Base-by-base conservation (phyloP, 176 grass and related monocot species). In the Alopecurus myosuroides region DNA sequence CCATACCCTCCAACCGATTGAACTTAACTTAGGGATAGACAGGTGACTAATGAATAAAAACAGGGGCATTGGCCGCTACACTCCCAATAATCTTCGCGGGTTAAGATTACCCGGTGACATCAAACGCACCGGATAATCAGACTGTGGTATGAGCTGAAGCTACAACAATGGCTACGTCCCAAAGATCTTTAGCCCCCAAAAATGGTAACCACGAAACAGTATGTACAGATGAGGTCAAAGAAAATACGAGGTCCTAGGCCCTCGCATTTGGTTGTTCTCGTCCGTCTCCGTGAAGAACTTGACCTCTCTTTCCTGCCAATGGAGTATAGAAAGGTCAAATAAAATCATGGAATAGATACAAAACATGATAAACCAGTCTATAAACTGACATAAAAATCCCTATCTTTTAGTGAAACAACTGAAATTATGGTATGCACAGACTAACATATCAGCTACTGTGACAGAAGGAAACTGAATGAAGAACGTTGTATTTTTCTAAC, bases 231-330 rank as follows among this genome's bases (percentile, higher is more conserved):
- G 56, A 62, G 48, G 56, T 84, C 70, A 91, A 31, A 94, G 89
- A 52, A 94, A 94, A 79, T 94, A 94, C 1, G 78, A 84, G 10
- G 72, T 82, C 46, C 89, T 83, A 26, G 89, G 89, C 17, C 92
- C 89, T 60, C 86, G 78, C 92, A 94, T 94, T 82, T 94, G 89
- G 74, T 85, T 94, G 55, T 94, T 94, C 84, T 94, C 92, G 36
- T 91, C 89, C 14, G 95, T 98, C 86, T 98, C 95, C 6, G 95
- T 98, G 80, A 98, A 98, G 89, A 98, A 95, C 71, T 98, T 95
- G 26, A 98, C 95, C 28, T 98, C 95, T 75, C 90, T 90, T 88
- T 98, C 95, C 95, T 98, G 89, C 68, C 14, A 82, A 83, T 20
- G 50, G 18, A 42, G 31, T 7, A 44, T 4, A 9, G 60, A 72